Base-by-base conservation (phyloP, 2,329 filamentous ascomycete genomes). In the Venturia effusa region DNA sequence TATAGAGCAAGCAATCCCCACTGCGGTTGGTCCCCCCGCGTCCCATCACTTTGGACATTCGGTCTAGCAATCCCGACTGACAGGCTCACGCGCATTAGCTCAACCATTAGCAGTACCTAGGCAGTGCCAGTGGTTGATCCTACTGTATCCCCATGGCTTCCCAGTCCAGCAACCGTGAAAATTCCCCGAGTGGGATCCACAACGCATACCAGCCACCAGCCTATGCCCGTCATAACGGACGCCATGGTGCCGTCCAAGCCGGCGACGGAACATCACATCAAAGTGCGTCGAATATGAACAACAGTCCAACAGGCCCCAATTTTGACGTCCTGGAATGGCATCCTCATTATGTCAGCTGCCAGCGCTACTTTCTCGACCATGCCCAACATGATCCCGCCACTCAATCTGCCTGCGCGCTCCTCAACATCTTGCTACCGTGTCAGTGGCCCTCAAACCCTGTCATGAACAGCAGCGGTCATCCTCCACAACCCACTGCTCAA, bases 271-370 rank as follows among this genome's bases (percentile, higher is more conserved):
- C 51, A n/a, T n/a, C 30, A 57, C 30, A 57, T 34, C 51, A 57
- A 41, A n/a, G 4, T 41, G 24, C 13, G 22, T 19, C 32, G 7
- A 40, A 8, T 8, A 60, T 60, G 59, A 40, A 27, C 59, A 27
- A 60, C 59, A 43, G 78, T 65, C 74, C 78, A 63, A 77, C 80
- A 66, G 34, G 78, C 65, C 74, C 78, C 63, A 77, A 80, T 66
- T 85, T 92, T 75, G 89, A 93, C 74, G 89, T 97, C 67, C 88
- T 97, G 73, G 89, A 92, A 66, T 97, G 94, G 94, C 89, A 96
- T 74, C 89, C 90, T 11, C 88, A 89, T 66, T 96, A 95, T 74
- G 88, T 94, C 75, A 92, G 86, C 68, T 99, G 94, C 76, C 86
- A 93, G 68, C 85, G 85, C 64, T 97, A 93, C 78, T 99, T 97